These are phyloP conservation scores for Casaregolazyma suthepensis DNA, from an alignment of 1,139 yeast species.

Conservation along the genomic window DNA sequence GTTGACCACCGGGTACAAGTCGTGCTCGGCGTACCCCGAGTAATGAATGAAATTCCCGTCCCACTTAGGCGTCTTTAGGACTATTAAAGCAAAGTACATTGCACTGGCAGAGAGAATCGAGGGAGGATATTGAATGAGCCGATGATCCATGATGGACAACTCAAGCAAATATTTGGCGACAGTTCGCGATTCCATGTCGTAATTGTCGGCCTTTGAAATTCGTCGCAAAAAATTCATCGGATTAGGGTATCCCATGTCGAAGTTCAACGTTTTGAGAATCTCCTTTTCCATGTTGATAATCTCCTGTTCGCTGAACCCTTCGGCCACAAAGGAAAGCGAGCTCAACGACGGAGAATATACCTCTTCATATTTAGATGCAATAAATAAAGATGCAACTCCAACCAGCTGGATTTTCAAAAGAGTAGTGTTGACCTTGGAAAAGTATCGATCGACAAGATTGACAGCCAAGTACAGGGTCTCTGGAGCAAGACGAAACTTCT, in stretches of 20 bases:
- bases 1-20: constrained; percentile 64
- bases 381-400: constrained; percentile 84
- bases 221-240: constrained; percentile 93
- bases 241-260: constrained; percentile 81
- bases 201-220: constrained; percentile 91
- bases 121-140: constrained; percentile 72
- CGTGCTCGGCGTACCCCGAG: constrained; percentile 76
- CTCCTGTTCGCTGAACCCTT: constrained; percentile 77
- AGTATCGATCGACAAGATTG: constrained; percentile 85
- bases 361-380: constrained; percentile 94
- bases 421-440: constrained; percentile 73
- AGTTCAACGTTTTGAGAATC: constrained; percentile 67
- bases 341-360: constrained; percentile 85
- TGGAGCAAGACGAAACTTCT: constrained; percentile 77
- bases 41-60: constrained; percentile 80
- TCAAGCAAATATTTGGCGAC: constrained; percentile 86
- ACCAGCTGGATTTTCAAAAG: constrained; percentile 80
- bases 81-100: constrained; percentile 79
- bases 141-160: constrained; percentile 72
- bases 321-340: constrained; percentile 85
- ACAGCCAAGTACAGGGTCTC: constrained; percentile 87
- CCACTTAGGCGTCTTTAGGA: constrained; percentile 60
- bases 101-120: constrained; percentile 87
- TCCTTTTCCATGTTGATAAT: constrained; percentile 83
- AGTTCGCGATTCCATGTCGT: constrained; percentile 87